These are phyloP conservation scores for Fusarium duplospermum DNA, from an alignment of 2,329 filamentous ascomycete species.

Conservation along the genomic window DNA sequence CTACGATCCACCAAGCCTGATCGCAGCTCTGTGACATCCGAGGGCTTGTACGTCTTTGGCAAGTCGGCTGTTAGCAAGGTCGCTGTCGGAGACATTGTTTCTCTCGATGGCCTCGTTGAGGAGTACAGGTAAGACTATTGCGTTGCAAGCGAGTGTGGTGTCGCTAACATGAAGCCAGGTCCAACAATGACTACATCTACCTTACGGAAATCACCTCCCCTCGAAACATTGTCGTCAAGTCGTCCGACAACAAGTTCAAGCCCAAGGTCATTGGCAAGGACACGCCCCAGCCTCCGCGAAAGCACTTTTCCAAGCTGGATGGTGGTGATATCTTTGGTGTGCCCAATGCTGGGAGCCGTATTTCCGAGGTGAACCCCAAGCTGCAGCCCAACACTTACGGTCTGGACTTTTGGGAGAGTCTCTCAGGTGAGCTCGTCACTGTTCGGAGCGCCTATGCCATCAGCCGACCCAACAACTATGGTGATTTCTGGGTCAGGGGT, in stretches of 20 bases:
- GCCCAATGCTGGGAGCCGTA: constrained; percentile 69
- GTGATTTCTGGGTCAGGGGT: constrained; percentile 77
- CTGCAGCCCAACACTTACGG: constrained; percentile 72
- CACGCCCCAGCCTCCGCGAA: constrained; percentile 67
- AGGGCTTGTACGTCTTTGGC: constrained; percentile 74
- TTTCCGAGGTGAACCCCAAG: constrained; percentile 70
- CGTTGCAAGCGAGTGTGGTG: neutral
- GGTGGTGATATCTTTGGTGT: constrained; percentile 72
- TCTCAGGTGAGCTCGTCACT: constrained; percentile 75
- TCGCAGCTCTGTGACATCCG: constrained; percentile 67
- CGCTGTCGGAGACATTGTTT: constrained; percentile 71
- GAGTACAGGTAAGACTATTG: constrained; percentile 61
- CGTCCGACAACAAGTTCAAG: constrained; percentile 63
- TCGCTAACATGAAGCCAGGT: constrained; percentile 51
- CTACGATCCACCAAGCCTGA: constrained; percentile 70
- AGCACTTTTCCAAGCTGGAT: constrained; percentile 71
- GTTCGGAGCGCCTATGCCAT: constrained; percentile 68
- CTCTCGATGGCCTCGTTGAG: constrained; percentile 67
- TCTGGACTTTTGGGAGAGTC: constrained; percentile 79
- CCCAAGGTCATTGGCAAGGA: constrained; percentile 72
- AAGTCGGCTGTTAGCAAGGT: constrained; percentile 62
- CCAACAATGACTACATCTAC: constrained; percentile 67
- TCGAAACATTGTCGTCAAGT: constrained; percentile 63
- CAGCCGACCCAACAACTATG: constrained; percentile 70
- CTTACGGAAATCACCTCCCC: constrained; percentile 72